These are phyloP conservation scores for Sergeia podlipaevii DNA, from an alignment of 208 protist species.

Conservation along the genomic window DNA sequence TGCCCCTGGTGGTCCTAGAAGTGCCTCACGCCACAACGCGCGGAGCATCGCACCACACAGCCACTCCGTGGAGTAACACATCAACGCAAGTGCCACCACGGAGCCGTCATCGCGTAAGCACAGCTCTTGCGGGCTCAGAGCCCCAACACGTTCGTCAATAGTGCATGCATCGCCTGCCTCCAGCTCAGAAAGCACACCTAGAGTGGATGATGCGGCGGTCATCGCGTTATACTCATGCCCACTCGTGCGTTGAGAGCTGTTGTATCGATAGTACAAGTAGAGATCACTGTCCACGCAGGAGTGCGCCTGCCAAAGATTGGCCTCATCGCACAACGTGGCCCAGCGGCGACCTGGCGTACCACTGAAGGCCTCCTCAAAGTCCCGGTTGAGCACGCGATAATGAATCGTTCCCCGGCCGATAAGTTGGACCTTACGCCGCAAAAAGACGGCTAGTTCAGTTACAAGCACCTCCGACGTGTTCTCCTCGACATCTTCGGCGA, in stretches of 20 bases:
- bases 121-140: constrained; percentile 41
- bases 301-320: constrained; percentile 32
- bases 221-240: constrained; percentile 61
- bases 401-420: constrained; percentile 53
- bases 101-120: constrained; percentile 58
- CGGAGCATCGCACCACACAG: constrained; percentile 47
- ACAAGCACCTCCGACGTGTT: constrained; percentile 61
- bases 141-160: constrained; percentile 24
- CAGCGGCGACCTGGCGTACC: constrained; percentile 39
- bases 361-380: constrained; percentile 75
- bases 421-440: constrained; percentile 64
- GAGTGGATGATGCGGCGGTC: constrained; percentile 10
- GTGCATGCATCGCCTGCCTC: background rate
- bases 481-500: constrained; percentile 62
- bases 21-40: constrained; percentile 27
- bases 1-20: too few species aligned
- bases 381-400: constrained; percentile 42
- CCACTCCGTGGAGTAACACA: constrained; percentile 83
- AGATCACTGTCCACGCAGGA: constrained; percentile 53
- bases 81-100: constrained; percentile 58
- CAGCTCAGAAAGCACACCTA: constrained; percentile 29
- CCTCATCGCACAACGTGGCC: constrained; percentile 54
- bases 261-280: constrained; percentile 71
- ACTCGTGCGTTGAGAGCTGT: constrained; percentile 68
- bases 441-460: constrained; percentile 56